Evolutionary conservation across 176 grass and related monocot genomes (phyloP), one percentile per base, ranked within the genome.

Genomic region (Rhipidocladum racemiflorum): DNA sequence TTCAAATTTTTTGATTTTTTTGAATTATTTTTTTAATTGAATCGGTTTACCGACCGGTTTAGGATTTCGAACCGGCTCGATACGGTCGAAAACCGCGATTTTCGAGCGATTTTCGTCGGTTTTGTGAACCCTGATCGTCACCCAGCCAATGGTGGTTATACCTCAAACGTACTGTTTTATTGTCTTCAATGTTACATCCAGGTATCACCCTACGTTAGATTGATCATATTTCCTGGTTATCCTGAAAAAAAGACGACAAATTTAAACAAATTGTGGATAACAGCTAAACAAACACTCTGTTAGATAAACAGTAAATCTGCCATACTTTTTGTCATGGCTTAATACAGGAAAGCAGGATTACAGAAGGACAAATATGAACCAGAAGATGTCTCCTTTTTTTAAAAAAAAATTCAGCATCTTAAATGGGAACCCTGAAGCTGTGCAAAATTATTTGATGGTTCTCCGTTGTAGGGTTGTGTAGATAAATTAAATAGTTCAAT

Each of bases 101-200:
- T n/a, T n/a, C n/a, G n/a, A n/a, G n/a, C n/a, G n/a, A n/a, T n/a
- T n/a, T n/a, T n/a, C n/a, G n/a, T n/a, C n/a, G n/a, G n/a, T n/a
- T n/a, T n/a, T n/a, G n/a, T n/a, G n/a, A n/a, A n/a, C n/a, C n/a
- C n/a, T n/a, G n/a, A n/a, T n/a, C n/a, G n/a, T n/a, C 38, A 79
- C 23, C 7, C 30, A 5, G 12, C 18, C 67, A 27, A 9, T 71
- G 44, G 3, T 56, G 28, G 10, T 57, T 66, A 78, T 43, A 72
- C 57, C 46, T 72, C 45, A 46, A 71, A 72, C 25, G 80, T 72
- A 46, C 65, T 28, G 65, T 80, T 74, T 75, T 57, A 25, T 61
- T 51, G 42, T 56, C 61, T 67, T 44, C 50, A 29, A 43, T 48
- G 28, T 62, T 46, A 80, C 70, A 38, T 68, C 32, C 24, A 12